A percentile compares a stretch with the other conserved stretches of the same genome.
These are phyloP conservation scores for Eremomyces bilateralis DNA, from an alignment of 495 filamentous ascomycete genomes.

Conservation along the genomic window DNA sequence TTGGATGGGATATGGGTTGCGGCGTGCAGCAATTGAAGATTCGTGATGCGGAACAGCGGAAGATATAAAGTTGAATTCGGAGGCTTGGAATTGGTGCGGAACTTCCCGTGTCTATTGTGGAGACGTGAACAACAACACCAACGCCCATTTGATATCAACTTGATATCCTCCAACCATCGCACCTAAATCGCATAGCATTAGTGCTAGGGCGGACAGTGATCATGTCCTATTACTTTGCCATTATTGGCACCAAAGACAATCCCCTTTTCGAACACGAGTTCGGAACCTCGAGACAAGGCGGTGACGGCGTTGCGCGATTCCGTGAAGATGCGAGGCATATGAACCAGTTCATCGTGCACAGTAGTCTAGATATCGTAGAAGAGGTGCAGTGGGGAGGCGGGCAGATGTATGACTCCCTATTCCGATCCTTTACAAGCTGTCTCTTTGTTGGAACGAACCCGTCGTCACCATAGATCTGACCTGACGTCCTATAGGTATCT, in stretches of 20 bases:
- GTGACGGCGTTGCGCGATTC: slow-evolving; percentile 78
- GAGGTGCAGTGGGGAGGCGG: slow-evolving; percentile 78
- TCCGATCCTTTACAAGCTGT: slow-evolving; percentile 3
- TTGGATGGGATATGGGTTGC: neutral
- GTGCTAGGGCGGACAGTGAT: too few species aligned
- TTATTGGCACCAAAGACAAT: slow-evolving; percentile 81
- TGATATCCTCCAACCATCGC: too few species aligned
- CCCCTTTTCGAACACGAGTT: slow-evolving; percentile 92
- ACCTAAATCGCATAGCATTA: too few species aligned
- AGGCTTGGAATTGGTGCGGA: too few species aligned
- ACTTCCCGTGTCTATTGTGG: too few species aligned
- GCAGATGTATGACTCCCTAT: slow-evolving; percentile 34
- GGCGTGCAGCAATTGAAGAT: too few species aligned
- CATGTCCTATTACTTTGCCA: slow-evolving; percentile 96
- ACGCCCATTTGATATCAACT: too few species aligned
- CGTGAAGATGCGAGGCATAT: slow-evolving; percentile 66
- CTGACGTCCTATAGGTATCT: slow-evolving; percentile 45
- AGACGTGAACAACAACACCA: too few species aligned
- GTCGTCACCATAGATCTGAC: neutral
- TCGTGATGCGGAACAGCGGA: too few species aligned
- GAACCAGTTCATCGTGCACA: slow-evolving; percentile 95
- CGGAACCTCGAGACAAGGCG: slow-evolving; percentile 82
- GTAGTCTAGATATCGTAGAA: slow-evolving; percentile 78
- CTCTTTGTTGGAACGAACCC: neutral
- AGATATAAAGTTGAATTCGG: too few species aligned